A percentile compares a stretch with the other conserved stretches of the same genome.
Evolutionary conservation across 108 stramenopile genomes (phyloP).

Genomic region (Skeletonema grethae): DNA sequence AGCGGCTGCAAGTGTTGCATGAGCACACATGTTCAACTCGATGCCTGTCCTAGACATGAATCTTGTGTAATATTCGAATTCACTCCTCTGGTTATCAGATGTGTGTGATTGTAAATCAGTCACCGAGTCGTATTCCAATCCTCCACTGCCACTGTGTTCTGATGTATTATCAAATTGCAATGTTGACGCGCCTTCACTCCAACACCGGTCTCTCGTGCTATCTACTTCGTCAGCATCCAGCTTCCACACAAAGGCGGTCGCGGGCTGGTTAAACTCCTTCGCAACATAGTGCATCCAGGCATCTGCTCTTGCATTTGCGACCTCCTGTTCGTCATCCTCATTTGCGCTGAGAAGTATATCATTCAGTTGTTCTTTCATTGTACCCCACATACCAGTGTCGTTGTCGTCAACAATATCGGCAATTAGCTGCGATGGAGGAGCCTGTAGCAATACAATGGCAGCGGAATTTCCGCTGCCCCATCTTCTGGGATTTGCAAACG

Average conservation of each 20-base stretch:
- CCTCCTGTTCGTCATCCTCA: conserved; percentile 16
- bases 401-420: conserved; percentile 8
- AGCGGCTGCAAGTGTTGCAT: conserved; percentile 87
- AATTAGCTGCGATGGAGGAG: conserved; percentile 24
- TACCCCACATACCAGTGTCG: background rate
- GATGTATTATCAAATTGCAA: background rate
- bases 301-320: conserved; percentile 11
- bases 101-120: conserved; percentile 9
- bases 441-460: conserved; percentile 81
- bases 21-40: conserved; percentile 92
- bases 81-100: conserved; percentile 2
- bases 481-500: conserved; percentile 33
- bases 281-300: conserved; percentile 89
- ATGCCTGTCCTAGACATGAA: conserved; percentile 60
- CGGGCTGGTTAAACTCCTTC: conserved; percentile 88
- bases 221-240: background rate
- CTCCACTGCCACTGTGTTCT: background rate
- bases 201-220: background rate
- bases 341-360: conserved; percentile 6
- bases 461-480: conserved; percentile 93
- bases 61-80: conserved; percentile 59
- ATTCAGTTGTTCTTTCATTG: conserved; percentile 2
- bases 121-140: conserved; percentile 2
- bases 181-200: background rate
- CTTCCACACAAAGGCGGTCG: conserved; percentile 91